Evolutionary conservation across 2,329 filamentous ascomycete species (phyloP), one percentile per base, ranked within the genome.

Genomic region (Fulvia fulva): DNA sequence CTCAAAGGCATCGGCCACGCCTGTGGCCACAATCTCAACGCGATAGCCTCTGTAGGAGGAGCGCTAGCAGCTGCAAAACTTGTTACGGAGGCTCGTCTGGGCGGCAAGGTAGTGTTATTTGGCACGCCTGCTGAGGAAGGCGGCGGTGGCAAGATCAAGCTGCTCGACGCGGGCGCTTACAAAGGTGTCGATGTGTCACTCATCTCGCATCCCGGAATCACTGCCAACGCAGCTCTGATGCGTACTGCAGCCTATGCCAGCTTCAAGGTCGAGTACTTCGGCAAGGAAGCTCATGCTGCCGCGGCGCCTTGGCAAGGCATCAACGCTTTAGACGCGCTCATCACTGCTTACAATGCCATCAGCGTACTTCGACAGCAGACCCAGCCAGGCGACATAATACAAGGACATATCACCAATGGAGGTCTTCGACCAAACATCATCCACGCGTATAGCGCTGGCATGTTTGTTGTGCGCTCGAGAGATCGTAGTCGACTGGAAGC

Each of bases 161-260:
- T 80, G 37, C 71, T 80, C 16, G 64, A 74, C 19, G 75, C 74
- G 3, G 76, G 77, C 3, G 74, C 76, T 9, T 80, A 78, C 63
- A 64, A 66, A 14, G 68, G 74, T 37, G 67, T 72, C n/a, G 69
- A 71, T 56, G 60, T 73, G 12, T 69, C 65, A 4, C 58, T 73
- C 9, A 71, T 73, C 41, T 67, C 73, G 2, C 74, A 76, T 57
- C 74, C 74, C 3, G 70, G 71, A 9, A 71, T 70, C 19, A 56
- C 57, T 9, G 62, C 70, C 4, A 77, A 82, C 57, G 74, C 73
- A 11, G 78, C 80, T 0, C 72, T 83, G 4, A 78, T 82, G 57
- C 75, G 78, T 1, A 84, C 82, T 0, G 77, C 80, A 3, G 82
- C 82, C 5, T 83, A 80, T 62, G 66, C 72, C 4, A 72, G 74